Base-by-base conservation (phyloP, 257 asterid genomes). In the Prunella vulgaris region DNA sequence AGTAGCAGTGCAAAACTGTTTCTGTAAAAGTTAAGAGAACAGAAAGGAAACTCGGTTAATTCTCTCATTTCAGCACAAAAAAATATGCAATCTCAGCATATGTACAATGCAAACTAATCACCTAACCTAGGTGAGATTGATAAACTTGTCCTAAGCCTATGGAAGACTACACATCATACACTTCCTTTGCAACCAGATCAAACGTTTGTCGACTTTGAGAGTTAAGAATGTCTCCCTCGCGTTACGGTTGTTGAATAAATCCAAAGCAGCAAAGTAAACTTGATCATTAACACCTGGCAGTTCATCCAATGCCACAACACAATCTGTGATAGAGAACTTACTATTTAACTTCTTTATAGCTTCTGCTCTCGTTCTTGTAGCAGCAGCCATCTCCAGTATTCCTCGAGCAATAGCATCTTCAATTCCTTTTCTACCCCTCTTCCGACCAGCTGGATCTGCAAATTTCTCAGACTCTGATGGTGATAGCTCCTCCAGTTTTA, bases 331-430 rank as follows among this genome's bases (percentile, higher is more conserved):
- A 3, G 90, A 76, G 69, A 65, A 90, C 30, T 53, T 82, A 49
- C 77, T 80, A 14, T 86, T 85, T 30, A 66, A 74, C 72, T 82
- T 83, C 63, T 63, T 72, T 46, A 86, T 63, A 49, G 92, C 89
- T 60, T 78, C 88, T 1, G 89, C 84, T 82, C 89, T 82, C 44
- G 81, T 79, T 66, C 80, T 88, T 48, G 88, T 84, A 66, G 96
- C 86, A 49, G 92, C 78, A 38, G 97, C 94, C 90, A 90, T 90
- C 79, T 90, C 92, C 72, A 81, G 48, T 71, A 88, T 86, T 64
- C 90, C 97, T 63, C 76, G 78, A 20, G 94, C 97, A 75, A 90
- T 82, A 64, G 81, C 81, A 76, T 77, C 86, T 70, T 88, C 94
- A 35, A 83, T 75, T 71, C 97, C 92, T 73, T 72, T 82, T 1